Conservation (phyloP, 78 protist genomes). For the Dictyostelium capitatum region DNA sequence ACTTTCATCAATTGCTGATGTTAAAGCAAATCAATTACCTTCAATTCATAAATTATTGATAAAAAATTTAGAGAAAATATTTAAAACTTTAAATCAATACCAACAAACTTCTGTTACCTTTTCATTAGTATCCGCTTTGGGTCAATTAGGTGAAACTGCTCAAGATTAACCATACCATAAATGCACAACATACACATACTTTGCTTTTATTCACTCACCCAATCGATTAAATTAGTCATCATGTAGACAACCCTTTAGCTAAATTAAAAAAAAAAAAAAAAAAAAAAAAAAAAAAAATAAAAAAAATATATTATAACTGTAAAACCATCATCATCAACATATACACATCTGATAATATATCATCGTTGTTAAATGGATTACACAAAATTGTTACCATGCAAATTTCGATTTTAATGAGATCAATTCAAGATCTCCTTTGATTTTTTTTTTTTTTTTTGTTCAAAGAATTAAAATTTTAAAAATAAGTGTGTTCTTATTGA, state of each 20-base stretch:
- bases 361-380: too few species aligned
- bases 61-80: constrained; percentile 73
- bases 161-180: not conserved
- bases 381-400: too few species aligned
- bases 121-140: constrained; percentile 54
- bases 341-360: too few species aligned
- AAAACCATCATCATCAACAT: too few species aligned
- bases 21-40: constrained; percentile 58
- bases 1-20: constrained; percentile 53
- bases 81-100: constrained; percentile 65
- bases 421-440: too few species aligned
- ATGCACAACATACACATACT: not conserved
- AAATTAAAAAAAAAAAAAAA: not conserved
- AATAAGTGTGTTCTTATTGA: too few species aligned
- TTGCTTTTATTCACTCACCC: too few species aligned
- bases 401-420: too few species aligned
- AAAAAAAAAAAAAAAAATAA: not conserved
- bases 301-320: not conserved
- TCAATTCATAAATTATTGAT: constrained; percentile 68
- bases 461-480: too few species aligned
- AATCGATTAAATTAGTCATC: too few species aligned
- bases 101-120: constrained; percentile 65
- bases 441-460: too few species aligned
- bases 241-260: too few species aligned
- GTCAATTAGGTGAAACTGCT: constrained; percentile 47